These are phyloP conservation scores for Marchantia polymorpha DNA, from an alignment of 225 moss, liverwort and hornwort genomes.

Conservation along the genomic window DNA sequence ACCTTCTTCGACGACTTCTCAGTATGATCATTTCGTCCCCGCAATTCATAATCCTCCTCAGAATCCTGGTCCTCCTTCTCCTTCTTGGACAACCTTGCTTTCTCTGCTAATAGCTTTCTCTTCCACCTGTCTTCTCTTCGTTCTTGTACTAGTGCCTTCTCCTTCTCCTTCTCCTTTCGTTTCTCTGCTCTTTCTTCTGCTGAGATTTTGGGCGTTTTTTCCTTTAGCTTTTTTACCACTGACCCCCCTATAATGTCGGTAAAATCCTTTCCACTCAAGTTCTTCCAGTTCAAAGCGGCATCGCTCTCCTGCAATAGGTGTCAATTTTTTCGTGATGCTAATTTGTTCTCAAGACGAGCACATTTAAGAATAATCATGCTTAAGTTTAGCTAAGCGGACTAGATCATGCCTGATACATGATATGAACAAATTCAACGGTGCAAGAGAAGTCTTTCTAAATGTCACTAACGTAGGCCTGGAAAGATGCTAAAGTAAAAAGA, in stretches of 20 bases:
- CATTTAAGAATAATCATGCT: neutral
- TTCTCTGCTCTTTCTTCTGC: neutral
- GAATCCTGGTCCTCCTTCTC: neutral
- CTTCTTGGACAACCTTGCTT: neutral
- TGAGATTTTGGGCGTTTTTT: neutral
- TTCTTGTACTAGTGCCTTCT: neutral
- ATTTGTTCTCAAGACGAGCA: neutral
- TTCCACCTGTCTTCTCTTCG: neutral
- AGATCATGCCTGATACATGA: neutral
- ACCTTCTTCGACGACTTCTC: constrained; percentile 2
- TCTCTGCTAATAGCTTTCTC: neutral
- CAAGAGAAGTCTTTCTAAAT: no score
- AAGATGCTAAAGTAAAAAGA: no score
- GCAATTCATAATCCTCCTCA: neutral
- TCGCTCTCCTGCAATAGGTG: neutral
- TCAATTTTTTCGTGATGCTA: neutral
- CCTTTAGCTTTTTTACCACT: neutral
- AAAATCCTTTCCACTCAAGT: neutral
- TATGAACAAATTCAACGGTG: no score
- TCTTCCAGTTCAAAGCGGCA: neutral
- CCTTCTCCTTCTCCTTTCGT: neutral
- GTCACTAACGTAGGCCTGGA: no score
- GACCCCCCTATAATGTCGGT: neutral
- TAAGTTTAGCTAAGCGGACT: no score
- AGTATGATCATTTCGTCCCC: neutral